Evolutionary conservation across 768 basidiomycete species (phyloP), one percentile per base, ranked within the genome.

Genomic region (Amanita thiersii): DNA sequence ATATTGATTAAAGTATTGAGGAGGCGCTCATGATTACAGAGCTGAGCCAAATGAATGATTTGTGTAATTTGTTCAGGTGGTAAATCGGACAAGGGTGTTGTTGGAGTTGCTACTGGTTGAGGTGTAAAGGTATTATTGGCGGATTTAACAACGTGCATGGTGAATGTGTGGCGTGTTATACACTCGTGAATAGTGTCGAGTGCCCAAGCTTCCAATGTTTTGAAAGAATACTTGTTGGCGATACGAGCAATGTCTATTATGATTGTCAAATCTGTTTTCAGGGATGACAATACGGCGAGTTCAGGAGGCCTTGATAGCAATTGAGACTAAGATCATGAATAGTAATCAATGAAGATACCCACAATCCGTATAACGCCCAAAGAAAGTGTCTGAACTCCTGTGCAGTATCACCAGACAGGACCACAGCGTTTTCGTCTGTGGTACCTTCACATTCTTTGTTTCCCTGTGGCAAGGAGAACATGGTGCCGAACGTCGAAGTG

Each of bases 321-420:
- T 21, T 24, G 19, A 33, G 14, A 7, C 23, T 12, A 28, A 26
- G 9, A 38, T 47, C 12, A 39, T 19, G 30, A 14, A 39, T 19
- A 6, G 21, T 8, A 30, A 14, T 12, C 35, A 20, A 15, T 12
- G 29, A 17, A 15, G 15, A 14, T 30, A 56, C 81, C 60, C 51
- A 85, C 84, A 81, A 52, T 5, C 83, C 81, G 51, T 87, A 86
- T n/a, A 86, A 58, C 1, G 77, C 76, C 79, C 79, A 84, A 23
- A 88, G 68, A 50, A 88, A 82, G 54, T 80, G 71, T 37, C 72
- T 70, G 53, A 88, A 87, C 56, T 86, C 81, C 2, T 68, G 58
- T 6, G 72, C 67, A 0, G 72, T 75, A 46, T 86, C 81, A 0
- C 83, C 84, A 1, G 58, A 57, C 23, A 87, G 66, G 21, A 75